These are phyloP conservation scores for Pontederia crassipes DNA, from an alignment of 176 grass and related monocot genomes.

Conservation along the genomic window DNA sequence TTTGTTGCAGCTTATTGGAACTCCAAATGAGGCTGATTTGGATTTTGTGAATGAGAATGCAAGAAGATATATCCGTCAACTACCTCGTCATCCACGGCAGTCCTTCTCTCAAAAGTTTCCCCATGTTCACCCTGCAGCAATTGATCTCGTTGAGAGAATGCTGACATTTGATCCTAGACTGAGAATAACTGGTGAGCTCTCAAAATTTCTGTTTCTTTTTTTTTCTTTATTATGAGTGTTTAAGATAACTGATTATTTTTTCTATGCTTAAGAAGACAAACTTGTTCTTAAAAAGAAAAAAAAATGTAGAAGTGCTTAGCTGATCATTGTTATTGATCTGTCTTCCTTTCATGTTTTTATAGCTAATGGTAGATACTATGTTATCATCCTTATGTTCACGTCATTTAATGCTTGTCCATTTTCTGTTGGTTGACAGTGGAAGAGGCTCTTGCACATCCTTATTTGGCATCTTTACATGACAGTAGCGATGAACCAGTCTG, in stretches of 20 bases:
- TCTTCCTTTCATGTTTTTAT: not conserved
- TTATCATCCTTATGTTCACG: not conserved
- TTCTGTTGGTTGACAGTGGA: slow-evolving; percentile 43
- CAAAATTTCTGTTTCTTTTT: not conserved
- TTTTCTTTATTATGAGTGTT: not conserved
- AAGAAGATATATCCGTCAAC: slow-evolving; percentile 87
- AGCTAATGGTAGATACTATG: not conserved
- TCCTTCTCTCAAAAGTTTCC: slow-evolving; percentile 87
- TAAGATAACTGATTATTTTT: not conserved
- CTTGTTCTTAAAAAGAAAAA: not conserved
- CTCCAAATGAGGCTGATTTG: slow-evolving; percentile 77
- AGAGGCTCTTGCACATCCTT: slow-evolving; percentile 93
- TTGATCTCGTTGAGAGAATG: slow-evolving; percentile 97
- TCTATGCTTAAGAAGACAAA: not conserved
- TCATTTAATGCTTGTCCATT: not conserved
- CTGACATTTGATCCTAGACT: slow-evolving; percentile 91
- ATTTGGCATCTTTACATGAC: slow-evolving; percentile 90
- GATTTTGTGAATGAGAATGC: slow-evolving; percentile 97
- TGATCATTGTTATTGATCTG: too few species aligned
- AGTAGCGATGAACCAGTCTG: slow-evolving; percentile 80
- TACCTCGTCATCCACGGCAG: slow-evolving; percentile 63
- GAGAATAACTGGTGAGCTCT: slow-evolving; percentile 81
- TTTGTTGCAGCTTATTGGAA: slow-evolving; percentile 65
- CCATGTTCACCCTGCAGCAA: slow-evolving; percentile 74
- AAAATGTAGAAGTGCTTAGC: too few species aligned